A percentile compares a stretch with the other conserved stretches of the same genome.
These are phyloP conservation scores for Ophiostoma triangulosporum DNA, from an alignment of 2,329 filamentous ascomycete species.

Conservation along the genomic window DNA sequence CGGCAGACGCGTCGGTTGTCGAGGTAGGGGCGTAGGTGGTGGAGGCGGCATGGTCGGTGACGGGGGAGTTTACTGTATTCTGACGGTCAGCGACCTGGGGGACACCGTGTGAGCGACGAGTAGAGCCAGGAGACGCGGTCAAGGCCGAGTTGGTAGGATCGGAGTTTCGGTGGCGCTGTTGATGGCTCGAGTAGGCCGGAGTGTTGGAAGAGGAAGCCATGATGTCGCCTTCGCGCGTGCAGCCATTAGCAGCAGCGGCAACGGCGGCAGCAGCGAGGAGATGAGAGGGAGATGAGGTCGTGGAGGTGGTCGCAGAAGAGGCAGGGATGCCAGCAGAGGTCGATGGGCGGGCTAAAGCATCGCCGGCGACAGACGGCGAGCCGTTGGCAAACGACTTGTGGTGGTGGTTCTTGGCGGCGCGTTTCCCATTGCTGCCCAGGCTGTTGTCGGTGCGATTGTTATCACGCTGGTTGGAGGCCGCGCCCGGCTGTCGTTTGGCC, in stretches of 20 bases:
- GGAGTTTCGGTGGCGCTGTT: slow-evolving; percentile 9
- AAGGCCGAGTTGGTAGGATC: background rate
- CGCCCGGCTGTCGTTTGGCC: slow-evolving; percentile 49
- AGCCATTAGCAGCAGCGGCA: slow-evolving; percentile 14
- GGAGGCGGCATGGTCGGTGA: slow-evolving; percentile 25
- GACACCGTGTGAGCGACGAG: background rate
- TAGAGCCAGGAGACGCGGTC: background rate
- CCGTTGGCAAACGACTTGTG: slow-evolving; percentile 23
- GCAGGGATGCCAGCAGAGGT: background rate
- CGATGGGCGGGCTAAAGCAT: slow-evolving; percentile 4
- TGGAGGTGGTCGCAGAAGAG: background rate
- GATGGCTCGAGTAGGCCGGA: background rate
- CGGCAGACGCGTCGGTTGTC: slow-evolving; percentile 34
- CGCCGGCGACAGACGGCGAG: slow-evolving; percentile 21
- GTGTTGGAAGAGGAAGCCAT: slow-evolving; percentile 15
- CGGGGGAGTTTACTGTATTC: background rate
- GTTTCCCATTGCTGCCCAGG: slow-evolving; percentile 64
- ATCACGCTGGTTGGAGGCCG: slow-evolving; percentile 48
- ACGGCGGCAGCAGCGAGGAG: slow-evolving; percentile 6
- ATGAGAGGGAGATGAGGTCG: background rate
- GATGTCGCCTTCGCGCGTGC: slow-evolving; percentile 13
- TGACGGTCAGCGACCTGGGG: background rate
- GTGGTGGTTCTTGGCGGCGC: slow-evolving; percentile 34
- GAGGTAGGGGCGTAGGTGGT: background rate
- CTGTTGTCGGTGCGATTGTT: slow-evolving; percentile 76